phyloP scores from a whole-genome alignment of 768 basidiomycete genomes.

The Kwoniella bestiolae region DNA sequence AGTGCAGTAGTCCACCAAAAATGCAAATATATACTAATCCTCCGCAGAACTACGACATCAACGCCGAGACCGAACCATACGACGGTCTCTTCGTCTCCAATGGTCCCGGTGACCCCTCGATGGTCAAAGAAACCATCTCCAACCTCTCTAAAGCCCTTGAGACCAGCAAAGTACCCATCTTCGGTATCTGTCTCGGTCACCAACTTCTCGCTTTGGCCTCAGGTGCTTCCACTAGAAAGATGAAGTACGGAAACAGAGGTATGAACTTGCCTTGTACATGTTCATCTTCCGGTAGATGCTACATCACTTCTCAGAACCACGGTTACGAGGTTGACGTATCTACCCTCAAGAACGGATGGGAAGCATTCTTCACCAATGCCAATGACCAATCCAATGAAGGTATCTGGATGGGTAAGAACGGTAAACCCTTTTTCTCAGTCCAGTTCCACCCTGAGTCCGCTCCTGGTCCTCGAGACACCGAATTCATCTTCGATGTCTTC shows the following conservation, averaged over 20 bases:
- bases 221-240: slow-evolving; percentile 92
- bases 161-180: slow-evolving; percentile 70
- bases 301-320: slow-evolving; percentile 99
- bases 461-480: slow-evolving; percentile 95
- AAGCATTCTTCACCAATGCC: slow-evolving; percentile 91
- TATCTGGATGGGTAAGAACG: slow-evolving; percentile 78
- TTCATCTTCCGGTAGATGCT: slow-evolving; percentile 89
- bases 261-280: slow-evolving; percentile 99
- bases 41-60: slow-evolving; percentile 79
- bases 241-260: slow-evolving; percentile 99
- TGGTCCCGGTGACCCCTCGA: slow-evolving; percentile 94
- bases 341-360: slow-evolving; percentile 82
- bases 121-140: slow-evolving; percentile 72
- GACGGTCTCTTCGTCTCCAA: slow-evolving; percentile 98
- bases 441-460: slow-evolving; percentile 99
- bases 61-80: slow-evolving; percentile 72
- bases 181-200: slow-evolving; percentile 98
- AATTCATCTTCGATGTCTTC: slow-evolving; percentile 98
- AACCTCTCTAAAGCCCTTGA: slow-evolving; percentile 71
- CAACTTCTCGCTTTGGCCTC: slow-evolving; percentile 94
- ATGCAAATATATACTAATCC: too few species aligned
- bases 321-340: slow-evolving; percentile 89
- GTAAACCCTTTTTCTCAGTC: slow-evolving; percentile 94
- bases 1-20: too few species aligned
- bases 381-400: slow-evolving; percentile 98